A percentile compares a stretch with the other conserved stretches of the same genome.
Evolutionary conservation across 2,329 filamentous ascomycete species (phyloP).

Genomic region (Cryphonectria radicalis): DNA sequence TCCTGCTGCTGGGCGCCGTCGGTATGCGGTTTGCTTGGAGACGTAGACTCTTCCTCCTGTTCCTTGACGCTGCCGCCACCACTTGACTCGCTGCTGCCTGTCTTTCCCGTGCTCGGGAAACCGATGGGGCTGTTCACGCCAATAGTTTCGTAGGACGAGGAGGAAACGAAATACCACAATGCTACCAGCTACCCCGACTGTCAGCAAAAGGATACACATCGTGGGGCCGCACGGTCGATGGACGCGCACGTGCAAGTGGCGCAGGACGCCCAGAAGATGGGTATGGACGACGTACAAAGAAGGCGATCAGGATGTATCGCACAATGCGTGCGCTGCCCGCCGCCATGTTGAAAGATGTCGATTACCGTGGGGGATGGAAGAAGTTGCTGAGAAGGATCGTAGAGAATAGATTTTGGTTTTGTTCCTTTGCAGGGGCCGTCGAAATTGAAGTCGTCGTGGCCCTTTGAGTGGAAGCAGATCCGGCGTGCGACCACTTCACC

Average conservation of each 20-base stretch:
- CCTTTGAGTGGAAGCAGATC: constrained; percentile 1
- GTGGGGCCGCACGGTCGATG: constrained; percentile 5
- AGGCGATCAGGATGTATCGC: constrained; percentile 78
- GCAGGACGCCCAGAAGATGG: constrained; percentile 5
- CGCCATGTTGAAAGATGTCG: constrained; percentile 53
- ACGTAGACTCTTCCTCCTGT: constrained; percentile 17
- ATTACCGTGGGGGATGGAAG: constrained; percentile 14
- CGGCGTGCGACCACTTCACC: constrained; percentile 15
- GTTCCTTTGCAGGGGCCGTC: neutral
- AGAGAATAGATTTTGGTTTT: neutral
- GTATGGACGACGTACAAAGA: constrained; percentile 67
- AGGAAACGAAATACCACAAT: constrained; percentile 78
- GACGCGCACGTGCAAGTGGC: constrained; percentile 31
- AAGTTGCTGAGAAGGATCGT: neutral
- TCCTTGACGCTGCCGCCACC: constrained; percentile 1
- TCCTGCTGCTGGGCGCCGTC: constrained; percentile 39
- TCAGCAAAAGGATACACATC: constrained; percentile 32
- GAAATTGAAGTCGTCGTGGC: neutral
- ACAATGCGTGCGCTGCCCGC: constrained; percentile 74
- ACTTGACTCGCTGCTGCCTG: constrained; percentile 26
- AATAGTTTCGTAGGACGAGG: constrained; percentile 55
- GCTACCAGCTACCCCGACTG: constrained; percentile 57
- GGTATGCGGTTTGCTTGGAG: constrained; percentile 34
- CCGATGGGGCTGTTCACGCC: constrained; percentile 48
- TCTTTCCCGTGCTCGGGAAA: constrained; percentile 42